Percentiles rank a stretch among this genome's conserved stretches.
phyloP scores from a whole-genome alignment of 2,329 filamentous ascomycete genomes.

The Cytospora piceicola region DNA sequence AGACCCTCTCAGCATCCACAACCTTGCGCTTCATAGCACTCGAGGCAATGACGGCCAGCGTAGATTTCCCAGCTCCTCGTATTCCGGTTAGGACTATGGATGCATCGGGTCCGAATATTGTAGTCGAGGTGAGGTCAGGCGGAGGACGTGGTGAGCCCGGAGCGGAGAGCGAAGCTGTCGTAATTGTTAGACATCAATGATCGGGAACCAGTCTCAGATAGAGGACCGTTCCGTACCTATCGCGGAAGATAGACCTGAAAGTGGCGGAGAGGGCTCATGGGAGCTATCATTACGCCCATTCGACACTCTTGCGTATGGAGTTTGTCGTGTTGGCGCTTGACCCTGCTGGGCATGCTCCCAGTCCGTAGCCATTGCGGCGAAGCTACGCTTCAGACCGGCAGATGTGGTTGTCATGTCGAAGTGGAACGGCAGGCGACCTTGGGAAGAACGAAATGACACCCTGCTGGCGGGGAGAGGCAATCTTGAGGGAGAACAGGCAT shows the following conservation, averaged over 20 bases:
- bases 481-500: neutral
- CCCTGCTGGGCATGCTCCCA: conserved; percentile 23
- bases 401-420: conserved; percentile 32
- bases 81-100: conserved; percentile 76
- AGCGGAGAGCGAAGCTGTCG: conserved; percentile 30
- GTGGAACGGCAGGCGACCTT: conserved; percentile 3
- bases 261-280: conserved; percentile 12
- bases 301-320: conserved; percentile 15
- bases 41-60: conserved; percentile 74
- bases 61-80: conserved; percentile 75
- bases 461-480: conserved; percentile 2
- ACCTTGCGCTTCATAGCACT: conserved; percentile 70
- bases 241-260: conserved; percentile 15
- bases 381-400: conserved; percentile 36
- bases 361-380: conserved; percentile 32
- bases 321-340: conserved; percentile 9
- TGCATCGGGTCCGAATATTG: conserved; percentile 60
- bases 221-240: conserved; percentile 16
- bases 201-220: neutral
- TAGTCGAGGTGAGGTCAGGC: conserved; percentile 32
- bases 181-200: neutral
- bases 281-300: neutral
- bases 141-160: conserved; percentile 29
- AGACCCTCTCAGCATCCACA: conserved; percentile 70
- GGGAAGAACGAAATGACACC: conserved; percentile 3